Evolutionary conservation across 1,139 yeast genomes (phyloP).

Genomic region (Pichia sp.): DNA sequence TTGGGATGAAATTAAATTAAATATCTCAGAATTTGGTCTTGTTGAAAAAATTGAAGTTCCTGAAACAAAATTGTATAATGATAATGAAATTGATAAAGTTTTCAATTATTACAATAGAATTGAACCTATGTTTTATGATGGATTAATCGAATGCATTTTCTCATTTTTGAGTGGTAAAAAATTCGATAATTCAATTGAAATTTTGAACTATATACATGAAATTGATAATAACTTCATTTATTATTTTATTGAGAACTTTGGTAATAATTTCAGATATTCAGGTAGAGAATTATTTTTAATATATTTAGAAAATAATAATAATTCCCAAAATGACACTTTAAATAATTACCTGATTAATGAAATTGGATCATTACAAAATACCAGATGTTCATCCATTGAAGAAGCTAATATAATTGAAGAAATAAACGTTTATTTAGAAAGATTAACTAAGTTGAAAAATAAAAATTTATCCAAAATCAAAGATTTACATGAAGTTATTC

Average conservation of each 20-base stretch:
- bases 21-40: constrained; percentile 23
- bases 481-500: constrained; percentile 15
- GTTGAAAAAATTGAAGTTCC: constrained; percentile 16
- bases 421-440: constrained; percentile 11
- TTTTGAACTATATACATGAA: constrained; percentile 18
- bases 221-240: constrained; percentile 19
- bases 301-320: constrained; percentile 10
- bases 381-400: constrained; percentile 13
- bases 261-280: constrained; percentile 15
- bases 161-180: constrained; percentile 16
- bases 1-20: constrained; percentile 23
- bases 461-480: constrained; percentile 6
- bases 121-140: constrained; percentile 23
- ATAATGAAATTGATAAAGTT: constrained; percentile 16
- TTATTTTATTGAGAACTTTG: constrained; percentile 16
- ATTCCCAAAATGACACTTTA: constrained; percentile 7
- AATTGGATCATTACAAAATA: constrained; percentile 11
- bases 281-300: constrained; percentile 22
- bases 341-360: constrained; percentile 16
- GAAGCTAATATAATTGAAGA: constrained; percentile 23
- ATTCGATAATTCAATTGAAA: constrained; percentile 18
- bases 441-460: constrained; percentile 6
- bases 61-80: constrained; percentile 19
- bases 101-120: constrained; percentile 25
- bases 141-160: constrained; percentile 19